These are phyloP conservation scores for Xylaria bambusicola DNA, from an alignment of 495 filamentous ascomycete genomes.

Conservation along the genomic window DNA sequence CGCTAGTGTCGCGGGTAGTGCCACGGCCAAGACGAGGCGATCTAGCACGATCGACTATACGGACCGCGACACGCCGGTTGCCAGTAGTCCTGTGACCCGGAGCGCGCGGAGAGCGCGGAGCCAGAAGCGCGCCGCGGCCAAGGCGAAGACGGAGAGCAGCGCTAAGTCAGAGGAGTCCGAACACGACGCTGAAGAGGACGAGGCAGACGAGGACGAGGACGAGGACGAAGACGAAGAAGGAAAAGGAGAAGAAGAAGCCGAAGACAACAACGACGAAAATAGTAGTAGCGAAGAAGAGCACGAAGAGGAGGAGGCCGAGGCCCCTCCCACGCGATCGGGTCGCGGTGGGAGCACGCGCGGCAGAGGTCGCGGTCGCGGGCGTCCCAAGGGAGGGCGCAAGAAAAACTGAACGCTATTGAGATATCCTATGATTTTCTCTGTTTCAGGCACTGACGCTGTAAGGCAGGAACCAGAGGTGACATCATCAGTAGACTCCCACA, in stretches of 20 bases:
- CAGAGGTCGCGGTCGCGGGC: conserved; percentile 27
- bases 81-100: conserved; percentile 39
- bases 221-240: conserved; percentile 33
- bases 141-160: conserved; percentile 33
- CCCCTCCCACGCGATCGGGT: conserved; percentile 19
- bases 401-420: conserved; percentile 30
- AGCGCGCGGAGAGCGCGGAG: conserved; percentile 40
- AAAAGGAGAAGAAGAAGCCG: conserved; percentile 32
- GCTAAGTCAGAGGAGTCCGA: conserved; percentile 29
- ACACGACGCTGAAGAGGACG: conserved; percentile 30
- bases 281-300: conserved; percentile 23
- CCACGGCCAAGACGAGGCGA: conserved; percentile 40
- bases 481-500: too few relatives aligned
- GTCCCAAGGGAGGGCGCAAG: conserved; percentile 31
- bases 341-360: conserved; percentile 20
- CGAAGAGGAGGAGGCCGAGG: conserved; percentile 23
- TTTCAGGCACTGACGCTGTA: too few relatives aligned
- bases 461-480: too few relatives aligned
- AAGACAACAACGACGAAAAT: conserved; percentile 23
- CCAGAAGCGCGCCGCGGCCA: conserved; percentile 43
- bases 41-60: conserved; percentile 59
- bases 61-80: conserved; percentile 44
- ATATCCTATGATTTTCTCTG: too few relatives aligned
- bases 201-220: conserved; percentile 32
- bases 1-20: conserved; percentile 31